These are phyloP conservation scores for Plectosphaerella cucumerina DNA, from an alignment of 2,329 filamentous ascomycete genomes.

Conservation along the genomic window DNA sequence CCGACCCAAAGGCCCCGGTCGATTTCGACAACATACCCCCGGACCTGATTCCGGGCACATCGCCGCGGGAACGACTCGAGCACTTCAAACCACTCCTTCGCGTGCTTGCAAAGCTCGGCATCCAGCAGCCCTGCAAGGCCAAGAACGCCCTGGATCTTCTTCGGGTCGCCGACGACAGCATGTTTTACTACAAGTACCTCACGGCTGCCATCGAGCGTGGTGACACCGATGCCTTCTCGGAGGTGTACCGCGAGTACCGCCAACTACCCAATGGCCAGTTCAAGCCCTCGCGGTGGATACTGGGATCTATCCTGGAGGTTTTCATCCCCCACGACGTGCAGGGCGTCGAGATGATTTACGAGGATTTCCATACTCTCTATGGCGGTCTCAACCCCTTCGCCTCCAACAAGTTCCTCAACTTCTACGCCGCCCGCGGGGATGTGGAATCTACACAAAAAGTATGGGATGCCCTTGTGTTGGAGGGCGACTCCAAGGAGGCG, in stretches of 20 bases:
- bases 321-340: constrained; percentile 30
- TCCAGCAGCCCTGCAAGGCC: constrained; percentile 28
- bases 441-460: constrained; percentile 38
- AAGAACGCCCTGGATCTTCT: constrained; percentile 33
- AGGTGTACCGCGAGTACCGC: constrained; percentile 44
- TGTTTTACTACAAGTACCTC: constrained; percentile 41
- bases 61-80: neutral
- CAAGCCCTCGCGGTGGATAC: constrained; percentile 29
- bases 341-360: constrained; percentile 41
- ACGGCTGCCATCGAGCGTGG: constrained; percentile 20
- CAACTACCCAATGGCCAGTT: constrained; percentile 26
- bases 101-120: constrained; percentile 23
- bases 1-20: too few relatives aligned
- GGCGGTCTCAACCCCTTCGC: constrained; percentile 36
- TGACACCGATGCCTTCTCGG: constrained; percentile 25
- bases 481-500: constrained; percentile 25
- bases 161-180: constrained; percentile 28
- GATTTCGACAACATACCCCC: too few relatives aligned
- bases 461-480: constrained; percentile 36
- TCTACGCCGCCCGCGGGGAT: constrained; percentile 45
- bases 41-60: neutral
- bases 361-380: constrained; percentile 42
- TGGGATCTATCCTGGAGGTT: constrained; percentile 41
- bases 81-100: constrained; percentile 20
- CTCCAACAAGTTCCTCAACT: constrained; percentile 44